Evolutionary conservation across 208 protist genomes (phyloP).

Genomic region (Acanthamoeba divionensis): DNA sequence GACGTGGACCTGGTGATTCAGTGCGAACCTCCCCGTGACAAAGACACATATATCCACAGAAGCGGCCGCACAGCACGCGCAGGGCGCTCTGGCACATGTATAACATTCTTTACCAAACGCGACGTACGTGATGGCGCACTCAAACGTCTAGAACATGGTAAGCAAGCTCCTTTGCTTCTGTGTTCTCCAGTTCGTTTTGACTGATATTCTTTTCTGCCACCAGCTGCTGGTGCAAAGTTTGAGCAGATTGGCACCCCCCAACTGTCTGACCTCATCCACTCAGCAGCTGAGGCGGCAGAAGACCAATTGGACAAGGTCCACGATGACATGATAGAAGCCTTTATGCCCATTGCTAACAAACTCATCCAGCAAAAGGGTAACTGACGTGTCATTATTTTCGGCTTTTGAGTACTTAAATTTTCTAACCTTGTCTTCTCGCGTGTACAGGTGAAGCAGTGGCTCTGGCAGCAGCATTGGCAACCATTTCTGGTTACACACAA

Average conservation of each 20-base stretch:
- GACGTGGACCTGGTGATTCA: slow-evolving; percentile 81
- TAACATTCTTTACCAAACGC: slow-evolving; percentile 23
- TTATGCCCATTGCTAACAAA: neutral
- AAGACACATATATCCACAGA: slow-evolving; percentile 92
- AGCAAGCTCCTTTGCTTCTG: neutral
- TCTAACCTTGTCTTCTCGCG: neutral
- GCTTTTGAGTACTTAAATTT: neutral
- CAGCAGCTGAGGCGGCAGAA: neutral
- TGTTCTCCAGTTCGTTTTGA: neutral
- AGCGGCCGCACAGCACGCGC: slow-evolving; percentile 34
- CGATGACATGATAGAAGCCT: slow-evolving; percentile 13
- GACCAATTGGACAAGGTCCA: slow-evolving; percentile 30
- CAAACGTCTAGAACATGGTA: neutral
- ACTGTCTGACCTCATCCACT: neutral
- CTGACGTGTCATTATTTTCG: neutral
- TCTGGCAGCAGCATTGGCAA: slow-evolving; percentile 20
- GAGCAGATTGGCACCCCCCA: slow-evolving; percentile 29
- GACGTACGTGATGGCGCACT: slow-evolving; percentile 10
- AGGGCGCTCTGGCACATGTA: neutral
- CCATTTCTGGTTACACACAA: slow-evolving; percentile 44
- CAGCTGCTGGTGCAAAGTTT: neutral
- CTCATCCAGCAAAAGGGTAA: slow-evolving; percentile 29
- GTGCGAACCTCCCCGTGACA: slow-evolving; percentile 93
- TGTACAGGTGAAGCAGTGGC: neutral
- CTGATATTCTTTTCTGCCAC: too few relatives aligned